Evolutionary conservation across 345 rosid genomes (phyloP), one percentile per base, ranked within the genome.

Genomic region (Syzygium oleosum): DNA sequence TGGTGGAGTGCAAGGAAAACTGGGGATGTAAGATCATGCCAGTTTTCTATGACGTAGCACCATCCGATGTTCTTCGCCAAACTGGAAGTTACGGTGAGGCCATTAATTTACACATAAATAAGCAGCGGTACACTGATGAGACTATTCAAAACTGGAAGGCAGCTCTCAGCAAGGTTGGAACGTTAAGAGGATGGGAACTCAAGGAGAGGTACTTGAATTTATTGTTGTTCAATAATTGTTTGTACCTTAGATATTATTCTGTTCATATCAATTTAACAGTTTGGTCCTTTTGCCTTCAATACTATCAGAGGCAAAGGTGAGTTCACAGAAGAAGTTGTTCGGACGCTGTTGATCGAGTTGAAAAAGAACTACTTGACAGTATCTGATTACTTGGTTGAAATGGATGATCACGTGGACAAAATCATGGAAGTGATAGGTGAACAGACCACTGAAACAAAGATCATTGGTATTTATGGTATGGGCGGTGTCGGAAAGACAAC

Each of bases 401-500:
- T 68, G 21, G 16, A 86, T 0, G 11, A 49, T 68, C 84, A 52
- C 0, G 59, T 63, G 23, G 49, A 68, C 27, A 1, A 9, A 51
- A 77, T 77, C 58, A 4, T 86, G 58, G 52, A 51, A 43, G 7
- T 51, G 15, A 43, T 86, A 29, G 83, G 53, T 6, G 27, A 16
- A 15, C 29, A 38, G 34, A 31, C n/a, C 16, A n/a, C 2, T 59
- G 25, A 31, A 14, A 43, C 52, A 41, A 29, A 46, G 22, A 51
- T 49, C 6, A 52, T 87, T 13, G 88, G 88, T 3, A 87, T 87
- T 27, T 19, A 73, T 34, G 88, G 88, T 29, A 87, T 87, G 84
- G 88, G 85, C 9, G 85, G 88, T 53, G 41, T 87, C 7, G 85
- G 73, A 52, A 87, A 87, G 16, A 77, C 88, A 17, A 87, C 73